phyloP scores from a whole-genome alignment of 2,329 filamentous ascomycete species.

The Macrophomina pseudophaseolina region DNA sequence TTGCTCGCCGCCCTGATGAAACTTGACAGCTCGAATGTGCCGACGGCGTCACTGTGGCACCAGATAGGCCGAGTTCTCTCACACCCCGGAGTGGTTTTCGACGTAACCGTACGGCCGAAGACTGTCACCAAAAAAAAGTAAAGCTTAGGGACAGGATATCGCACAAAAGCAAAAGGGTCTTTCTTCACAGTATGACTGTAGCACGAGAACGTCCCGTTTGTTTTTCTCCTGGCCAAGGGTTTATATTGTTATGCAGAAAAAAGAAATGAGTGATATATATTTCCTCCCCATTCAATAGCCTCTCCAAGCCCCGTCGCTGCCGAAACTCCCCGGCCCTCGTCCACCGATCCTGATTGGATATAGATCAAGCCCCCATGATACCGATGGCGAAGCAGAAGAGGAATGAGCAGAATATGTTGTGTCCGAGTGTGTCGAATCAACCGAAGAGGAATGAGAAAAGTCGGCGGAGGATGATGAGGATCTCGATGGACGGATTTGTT shows the following conservation, averaged over 20 bases:
- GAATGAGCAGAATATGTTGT: not conserved
- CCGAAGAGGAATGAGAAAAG: constrained; percentile 1
- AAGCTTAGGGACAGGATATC: too few relatives aligned
- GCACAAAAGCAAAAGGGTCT: not conserved
- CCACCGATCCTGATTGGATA: constrained; percentile 16
- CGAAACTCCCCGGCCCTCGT: constrained; percentile 19
- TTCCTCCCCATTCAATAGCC: not conserved
- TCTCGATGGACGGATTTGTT: not conserved
- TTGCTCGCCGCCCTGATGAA: too few relatives aligned
- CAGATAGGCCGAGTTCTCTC: too few relatives aligned
- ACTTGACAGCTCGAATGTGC: too few relatives aligned
- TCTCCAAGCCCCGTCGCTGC: constrained; percentile 13
- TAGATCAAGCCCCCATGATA: constrained; percentile 15
- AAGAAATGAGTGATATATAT: constrained; percentile 5
- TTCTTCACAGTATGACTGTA: not conserved
- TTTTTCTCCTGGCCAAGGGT: not conserved
- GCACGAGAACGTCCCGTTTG: not conserved
- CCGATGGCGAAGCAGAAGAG: constrained; percentile 7
- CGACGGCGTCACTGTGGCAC: not conserved
- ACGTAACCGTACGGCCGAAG: not conserved
- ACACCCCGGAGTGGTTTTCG: too few relatives aligned
- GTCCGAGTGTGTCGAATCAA: not conserved
- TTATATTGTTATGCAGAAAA: constrained; percentile 6
- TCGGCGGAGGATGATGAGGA: not conserved
- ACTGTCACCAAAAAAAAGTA: not conserved